These are phyloP conservation scores for Annulohypoxylon truncatum DNA, from an alignment of 2,329 filamentous ascomycete species.

Conservation along the genomic window DNA sequence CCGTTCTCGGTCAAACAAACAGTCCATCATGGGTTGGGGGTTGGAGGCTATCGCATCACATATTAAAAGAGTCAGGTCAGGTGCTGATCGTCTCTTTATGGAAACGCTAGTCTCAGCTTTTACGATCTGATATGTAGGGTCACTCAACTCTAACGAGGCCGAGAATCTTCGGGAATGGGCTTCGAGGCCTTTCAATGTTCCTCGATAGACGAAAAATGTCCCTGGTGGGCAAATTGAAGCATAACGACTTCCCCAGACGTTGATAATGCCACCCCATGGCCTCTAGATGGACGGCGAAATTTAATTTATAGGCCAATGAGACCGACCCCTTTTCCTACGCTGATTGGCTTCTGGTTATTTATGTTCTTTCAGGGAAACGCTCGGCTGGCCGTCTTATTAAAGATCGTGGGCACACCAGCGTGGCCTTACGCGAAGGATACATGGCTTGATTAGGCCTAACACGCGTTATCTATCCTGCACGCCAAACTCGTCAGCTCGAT, in stretches of 20 bases:
- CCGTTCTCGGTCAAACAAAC: slow-evolving; percentile 31
- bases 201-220: slow-evolving; percentile 33
- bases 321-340: slow-evolving; percentile 20
- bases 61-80: slow-evolving; percentile 38
- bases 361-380: slow-evolving; percentile 30
- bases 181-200: slow-evolving; percentile 32
- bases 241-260: slow-evolving; percentile 36
- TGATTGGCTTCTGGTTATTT: slow-evolving; percentile 34
- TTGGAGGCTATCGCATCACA: slow-evolving; percentile 26
- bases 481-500: slow-evolving; percentile 31
- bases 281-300: slow-evolving; percentile 43
- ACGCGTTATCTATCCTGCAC: slow-evolving; percentile 26
- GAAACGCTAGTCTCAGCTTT: slow-evolving; percentile 19
- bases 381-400: slow-evolving; percentile 37
- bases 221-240: slow-evolving; percentile 41
- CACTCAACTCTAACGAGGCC: slow-evolving; percentile 30
- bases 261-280: slow-evolving; percentile 23
- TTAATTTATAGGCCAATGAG: slow-evolving; percentile 44
- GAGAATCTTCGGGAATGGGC: slow-evolving; percentile 33
- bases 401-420: slow-evolving; percentile 25
- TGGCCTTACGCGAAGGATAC: slow-evolving; percentile 23
- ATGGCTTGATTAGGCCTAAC: slow-evolving; percentile 27
- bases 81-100: slow-evolving; percentile 27
- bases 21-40: slow-evolving; percentile 18
- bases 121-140: slow-evolving; percentile 24